phyloP scores from a whole-genome alignment of 2,329 filamentous ascomycete species.

The Nectriaceae sp. region DNA sequence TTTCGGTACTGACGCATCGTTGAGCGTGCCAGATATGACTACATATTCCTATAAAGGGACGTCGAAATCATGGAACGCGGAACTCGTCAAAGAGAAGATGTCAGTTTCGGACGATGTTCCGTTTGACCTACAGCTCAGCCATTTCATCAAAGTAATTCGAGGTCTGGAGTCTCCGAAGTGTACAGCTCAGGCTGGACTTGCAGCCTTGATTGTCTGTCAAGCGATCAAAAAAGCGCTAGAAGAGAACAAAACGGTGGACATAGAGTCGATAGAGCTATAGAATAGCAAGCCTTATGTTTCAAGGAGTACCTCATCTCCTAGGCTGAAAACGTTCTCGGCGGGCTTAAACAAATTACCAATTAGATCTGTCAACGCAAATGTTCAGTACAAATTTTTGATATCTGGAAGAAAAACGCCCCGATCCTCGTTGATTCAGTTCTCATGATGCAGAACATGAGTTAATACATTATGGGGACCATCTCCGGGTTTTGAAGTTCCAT shows the following conservation, averaged over 20 bases:
- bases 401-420: too few species aligned
- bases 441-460: too few species aligned
- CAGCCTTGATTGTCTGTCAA: conserved; percentile 54
- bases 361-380: too few species aligned
- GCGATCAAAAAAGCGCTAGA: conserved; percentile 49
- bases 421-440: too few species aligned
- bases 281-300: too few species aligned
- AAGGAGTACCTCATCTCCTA: too few species aligned
- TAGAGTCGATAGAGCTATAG: too few species aligned
- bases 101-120: conserved; percentile 34
- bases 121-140: conserved; percentile 53
- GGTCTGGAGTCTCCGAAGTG: conserved; percentile 47
- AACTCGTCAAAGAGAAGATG: conserved; percentile 33
- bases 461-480: too few species aligned
- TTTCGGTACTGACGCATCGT: conserved; percentile 51
- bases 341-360: too few species aligned
- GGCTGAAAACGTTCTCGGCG: too few species aligned
- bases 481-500: too few species aligned
- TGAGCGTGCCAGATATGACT: conserved; percentile 57
- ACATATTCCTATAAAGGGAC: conserved; percentile 45
- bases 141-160: conserved; percentile 52
- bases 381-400: too few species aligned
- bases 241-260: conserved; percentile 26
- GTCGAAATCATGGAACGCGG: conserved; percentile 44
- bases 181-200: conserved; percentile 49